Percentiles rank a stretch among this genome's conserved stretches.
These are phyloP conservation scores for Saccharomyces eubayanus DNA, from an alignment of 805 yeast species.

Conservation along the genomic window DNA sequence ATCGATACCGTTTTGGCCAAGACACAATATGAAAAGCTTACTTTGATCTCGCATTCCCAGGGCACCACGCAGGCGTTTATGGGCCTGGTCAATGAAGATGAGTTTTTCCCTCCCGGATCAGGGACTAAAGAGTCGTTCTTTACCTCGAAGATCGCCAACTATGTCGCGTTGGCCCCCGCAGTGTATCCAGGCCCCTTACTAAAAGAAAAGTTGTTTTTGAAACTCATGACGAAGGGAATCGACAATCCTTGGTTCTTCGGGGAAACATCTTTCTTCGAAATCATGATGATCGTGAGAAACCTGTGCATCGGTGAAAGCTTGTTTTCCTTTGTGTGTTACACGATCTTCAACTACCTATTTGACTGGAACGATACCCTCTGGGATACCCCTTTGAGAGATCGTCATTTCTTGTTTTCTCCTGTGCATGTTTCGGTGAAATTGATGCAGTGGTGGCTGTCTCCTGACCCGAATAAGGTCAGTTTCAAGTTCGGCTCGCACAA, in stretches of 20 bases:
- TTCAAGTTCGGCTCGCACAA: conserved; percentile 31
- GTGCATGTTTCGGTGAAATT: conserved; percentile 71
- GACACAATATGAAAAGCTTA: conserved; percentile 38
- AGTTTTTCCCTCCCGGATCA: background rate
- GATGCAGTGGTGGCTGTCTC: conserved; percentile 88
- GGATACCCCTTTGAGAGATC: conserved; percentile 54
- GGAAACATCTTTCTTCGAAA: conserved; percentile 62
- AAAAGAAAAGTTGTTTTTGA: conserved; percentile 50
- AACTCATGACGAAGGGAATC: conserved; percentile 46
- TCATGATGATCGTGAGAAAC: conserved; percentile 54
- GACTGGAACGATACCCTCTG: conserved; percentile 81
- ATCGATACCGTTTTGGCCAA: conserved; percentile 48
- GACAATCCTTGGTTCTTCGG: conserved; percentile 55
- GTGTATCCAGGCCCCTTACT: conserved; percentile 76
- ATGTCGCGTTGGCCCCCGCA: conserved; percentile 83
- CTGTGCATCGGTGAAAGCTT: conserved; percentile 40
- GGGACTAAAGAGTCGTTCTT: conserved; percentile 27
- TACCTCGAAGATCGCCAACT: conserved; percentile 51
- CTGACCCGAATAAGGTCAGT: conserved; percentile 32
- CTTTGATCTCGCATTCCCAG: conserved; percentile 80
- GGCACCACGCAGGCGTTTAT: conserved; percentile 83
- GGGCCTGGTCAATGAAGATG: conserved; percentile 41
- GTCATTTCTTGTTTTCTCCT: conserved; percentile 82
- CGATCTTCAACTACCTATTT: conserved; percentile 78
- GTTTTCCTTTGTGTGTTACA: conserved; percentile 58